phyloP scores from a whole-genome alignment of 208 protist species.

The Naegleria lovaniensis region DNA sequence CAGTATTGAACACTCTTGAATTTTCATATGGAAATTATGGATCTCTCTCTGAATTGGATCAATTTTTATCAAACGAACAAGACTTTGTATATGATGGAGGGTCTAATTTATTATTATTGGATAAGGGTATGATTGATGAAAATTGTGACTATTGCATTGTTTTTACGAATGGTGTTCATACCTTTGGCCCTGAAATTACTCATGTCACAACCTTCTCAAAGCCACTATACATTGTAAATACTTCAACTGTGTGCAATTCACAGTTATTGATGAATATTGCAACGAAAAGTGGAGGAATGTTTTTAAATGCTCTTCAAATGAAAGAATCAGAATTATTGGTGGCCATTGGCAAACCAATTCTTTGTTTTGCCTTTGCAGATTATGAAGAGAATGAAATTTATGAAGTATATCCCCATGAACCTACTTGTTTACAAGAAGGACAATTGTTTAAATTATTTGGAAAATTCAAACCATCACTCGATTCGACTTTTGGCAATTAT shows the following conservation, averaged over 20 bases:
- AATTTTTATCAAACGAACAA: background rate
- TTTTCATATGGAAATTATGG: background rate
- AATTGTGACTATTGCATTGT: background rate
- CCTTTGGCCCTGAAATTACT: background rate
- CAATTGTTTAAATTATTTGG: background rate
- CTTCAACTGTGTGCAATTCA: background rate
- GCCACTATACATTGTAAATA: background rate
- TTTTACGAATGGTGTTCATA: conserved; percentile 10
- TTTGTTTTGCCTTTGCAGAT: background rate
- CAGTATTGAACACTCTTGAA: background rate
- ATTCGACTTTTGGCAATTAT: background rate
- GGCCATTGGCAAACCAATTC: background rate
- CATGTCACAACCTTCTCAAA: background rate
- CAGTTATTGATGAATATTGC: background rate
- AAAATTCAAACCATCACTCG: background rate
- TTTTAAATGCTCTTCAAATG: background rate
- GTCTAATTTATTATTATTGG: background rate
- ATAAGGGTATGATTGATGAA: background rate
- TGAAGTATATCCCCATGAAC: conserved; percentile 1
- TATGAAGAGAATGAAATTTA: background rate
- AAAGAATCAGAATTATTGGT: background rate
- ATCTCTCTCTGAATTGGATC: background rate
- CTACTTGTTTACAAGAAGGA: background rate
- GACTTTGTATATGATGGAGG: background rate
- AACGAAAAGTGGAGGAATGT: background rate